Percentiles rank a stretch among this genome's conserved stretches.
phyloP scores from a whole-genome alignment of 73 alveolate genomes.

The Diophrys sp. region DNA sequence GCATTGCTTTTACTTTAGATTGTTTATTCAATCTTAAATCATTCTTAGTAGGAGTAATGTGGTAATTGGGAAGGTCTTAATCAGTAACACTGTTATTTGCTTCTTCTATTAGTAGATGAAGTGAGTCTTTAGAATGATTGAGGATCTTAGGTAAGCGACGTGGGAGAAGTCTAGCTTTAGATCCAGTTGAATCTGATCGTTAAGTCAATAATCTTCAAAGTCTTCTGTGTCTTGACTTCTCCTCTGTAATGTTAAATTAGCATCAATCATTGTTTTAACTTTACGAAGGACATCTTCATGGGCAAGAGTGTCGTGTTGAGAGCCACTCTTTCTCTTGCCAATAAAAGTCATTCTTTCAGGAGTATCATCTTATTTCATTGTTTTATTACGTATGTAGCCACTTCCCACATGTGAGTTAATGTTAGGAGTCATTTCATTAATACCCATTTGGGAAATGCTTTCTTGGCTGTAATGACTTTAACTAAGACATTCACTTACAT shows the following conservation, averaged over 20 bases:
- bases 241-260: background rate
- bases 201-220: no score
- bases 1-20: no score
- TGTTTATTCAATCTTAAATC: no score
- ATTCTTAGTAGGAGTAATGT: no score
- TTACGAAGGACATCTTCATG: background rate
- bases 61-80: no score
- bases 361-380: background rate
- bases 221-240: background rate
- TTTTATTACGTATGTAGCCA: background rate
- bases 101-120: no score
- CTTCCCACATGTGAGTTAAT: background rate
- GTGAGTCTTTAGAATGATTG: no score
- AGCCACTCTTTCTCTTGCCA: background rate
- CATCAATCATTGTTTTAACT: background rate
- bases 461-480: background rate
- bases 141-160: no score
- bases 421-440: background rate
- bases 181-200: no score
- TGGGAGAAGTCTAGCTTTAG: no score
- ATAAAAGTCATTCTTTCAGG: background rate
- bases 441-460: background rate
- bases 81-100: no score
- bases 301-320: background rate
- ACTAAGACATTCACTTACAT: background rate